Evolutionary conservation across 306 rosid genomes (phyloP).

Genomic region (Casuarina cunninghamiana): DNA sequence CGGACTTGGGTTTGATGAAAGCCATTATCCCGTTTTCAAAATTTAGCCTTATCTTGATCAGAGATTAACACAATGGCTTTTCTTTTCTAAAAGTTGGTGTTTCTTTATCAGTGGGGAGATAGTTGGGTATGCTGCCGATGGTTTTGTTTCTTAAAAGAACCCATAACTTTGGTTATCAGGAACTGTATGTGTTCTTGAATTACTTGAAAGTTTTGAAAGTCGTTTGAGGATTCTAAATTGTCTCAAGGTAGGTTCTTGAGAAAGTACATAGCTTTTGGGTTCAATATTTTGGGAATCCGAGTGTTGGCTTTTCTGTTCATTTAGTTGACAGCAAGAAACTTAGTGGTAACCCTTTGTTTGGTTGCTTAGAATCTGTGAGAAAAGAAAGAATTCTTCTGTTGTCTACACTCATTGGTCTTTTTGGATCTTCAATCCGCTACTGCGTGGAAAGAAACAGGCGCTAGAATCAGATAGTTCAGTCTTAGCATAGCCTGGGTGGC

Average conservation of each 20-base stretch:
- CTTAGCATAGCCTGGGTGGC: slow-evolving; percentile 9
- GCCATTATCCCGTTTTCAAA: too few relatives aligned
- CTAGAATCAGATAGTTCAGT: too few relatives aligned
- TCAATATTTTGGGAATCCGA: not conserved
- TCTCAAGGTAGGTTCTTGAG: not conserved
- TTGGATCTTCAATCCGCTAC: too few relatives aligned
- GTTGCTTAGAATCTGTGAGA: not conserved
- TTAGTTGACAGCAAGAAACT: too few relatives aligned
- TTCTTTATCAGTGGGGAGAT: not conserved
- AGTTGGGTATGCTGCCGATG: not conserved
- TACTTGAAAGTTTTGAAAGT: not conserved
- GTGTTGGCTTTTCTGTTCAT: not conserved
- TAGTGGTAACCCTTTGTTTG: not conserved
- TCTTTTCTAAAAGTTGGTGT: not conserved
- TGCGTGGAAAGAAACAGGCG: too few relatives aligned
- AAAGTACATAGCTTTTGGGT: not conserved
- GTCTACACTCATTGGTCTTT: too few relatives aligned
- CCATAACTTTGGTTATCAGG: too few relatives aligned
- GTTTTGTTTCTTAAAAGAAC: not conserved
- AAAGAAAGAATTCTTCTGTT: not conserved
- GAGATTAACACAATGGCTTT: too few relatives aligned
- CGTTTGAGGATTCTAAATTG: not conserved
- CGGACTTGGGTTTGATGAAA: too few relatives aligned
- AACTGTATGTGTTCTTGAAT: not conserved
- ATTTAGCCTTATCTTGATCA: too few relatives aligned